A percentile compares a stretch with the other conserved stretches of the same genome.
Evolutionary conservation across 2,329 filamentous ascomycete species (phyloP).

Genomic region (Colletotrichum tabaci): DNA sequence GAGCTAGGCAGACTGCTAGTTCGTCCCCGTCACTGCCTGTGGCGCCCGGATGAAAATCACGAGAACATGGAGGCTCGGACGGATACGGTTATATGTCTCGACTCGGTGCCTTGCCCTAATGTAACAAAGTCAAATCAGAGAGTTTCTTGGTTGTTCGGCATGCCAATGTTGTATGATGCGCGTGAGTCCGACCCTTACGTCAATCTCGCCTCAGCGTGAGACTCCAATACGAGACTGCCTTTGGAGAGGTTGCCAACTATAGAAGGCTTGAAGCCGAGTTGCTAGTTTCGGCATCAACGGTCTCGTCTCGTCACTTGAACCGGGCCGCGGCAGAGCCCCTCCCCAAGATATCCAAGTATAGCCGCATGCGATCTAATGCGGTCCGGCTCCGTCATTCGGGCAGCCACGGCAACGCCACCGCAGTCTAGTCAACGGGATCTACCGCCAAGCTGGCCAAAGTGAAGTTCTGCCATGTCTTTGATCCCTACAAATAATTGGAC

Average conservation of each 20-base stretch:
- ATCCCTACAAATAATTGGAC: neutral
- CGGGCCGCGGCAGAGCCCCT: neutral
- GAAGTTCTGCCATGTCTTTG: conserved; percentile 7
- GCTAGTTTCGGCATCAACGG: too few relatives aligned
- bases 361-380: conserved; percentile 25
- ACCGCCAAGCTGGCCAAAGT: conserved; percentile 4
- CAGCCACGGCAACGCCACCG: conserved; percentile 4
- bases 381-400: conserved; percentile 23
- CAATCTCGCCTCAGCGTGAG: neutral
- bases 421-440: conserved; percentile 7
- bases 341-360: neutral
- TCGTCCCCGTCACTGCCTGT: conserved; percentile 13
- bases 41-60: neutral
- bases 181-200: neutral
- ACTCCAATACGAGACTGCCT: neutral
- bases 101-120: neutral
- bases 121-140: neutral
- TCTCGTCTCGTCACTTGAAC: too few relatives aligned
- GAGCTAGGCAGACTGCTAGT: neutral
- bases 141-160: conserved; percentile 8
- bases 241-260: neutral
- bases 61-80: neutral
- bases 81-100: conserved; percentile 16
- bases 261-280: too few relatives aligned
- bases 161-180: neutral